These are phyloP conservation scores for Backusella westeae DNA, from an alignment of 192 early-diverging fungal genomes.

Conservation along the genomic window DNA sequence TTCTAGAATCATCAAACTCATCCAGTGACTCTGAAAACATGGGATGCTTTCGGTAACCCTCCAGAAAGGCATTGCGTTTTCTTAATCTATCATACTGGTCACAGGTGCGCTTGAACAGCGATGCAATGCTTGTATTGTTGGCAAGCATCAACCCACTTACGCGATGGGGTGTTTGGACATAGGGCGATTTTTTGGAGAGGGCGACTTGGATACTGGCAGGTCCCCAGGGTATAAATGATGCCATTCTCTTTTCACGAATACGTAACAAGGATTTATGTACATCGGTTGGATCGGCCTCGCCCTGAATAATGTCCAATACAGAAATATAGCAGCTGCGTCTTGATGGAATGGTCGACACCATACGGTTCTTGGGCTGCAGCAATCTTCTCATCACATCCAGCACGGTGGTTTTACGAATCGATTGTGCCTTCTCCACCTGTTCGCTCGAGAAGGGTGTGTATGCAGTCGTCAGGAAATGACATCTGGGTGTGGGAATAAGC, in stretches of 20 bases:
- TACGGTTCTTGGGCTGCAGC: constrained; percentile 95
- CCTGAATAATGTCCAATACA: constrained; percentile 98
- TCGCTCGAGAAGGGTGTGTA: constrained; percentile 98
- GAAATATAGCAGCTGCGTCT: constrained; percentile 98
- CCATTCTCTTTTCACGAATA: constrained; percentile 90
- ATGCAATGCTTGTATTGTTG: constrained; percentile 93
- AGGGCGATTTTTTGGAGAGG: constrained; percentile 90
- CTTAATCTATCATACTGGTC: constrained; percentile 93
- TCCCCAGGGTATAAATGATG: constrained; percentile 99
- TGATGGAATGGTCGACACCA: constrained; percentile 90
- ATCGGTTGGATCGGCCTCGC: constrained; percentile 96
- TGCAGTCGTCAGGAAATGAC: constrained; percentile 92
- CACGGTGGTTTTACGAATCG: constrained; percentile 94
- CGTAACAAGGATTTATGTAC: constrained; percentile 96
- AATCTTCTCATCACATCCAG: constrained; percentile 97
- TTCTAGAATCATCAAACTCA: constrained; percentile 91
- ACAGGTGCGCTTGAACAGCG: constrained; percentile 86
- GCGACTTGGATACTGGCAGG: constrained; percentile 99
- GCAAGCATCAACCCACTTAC: constrained; percentile 98
- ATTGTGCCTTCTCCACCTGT: constrained; percentile 87
- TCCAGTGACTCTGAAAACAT: constrained; percentile 80
- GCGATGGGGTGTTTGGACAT: constrained; percentile 86
- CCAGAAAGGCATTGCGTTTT: constrained; percentile 95
- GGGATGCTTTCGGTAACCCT: constrained; percentile 84
- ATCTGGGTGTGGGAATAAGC: constrained; percentile 96